phyloP scores from a whole-genome alignment of 345 rosid genomes.

The Eucalyptus polyanthemos region DNA sequence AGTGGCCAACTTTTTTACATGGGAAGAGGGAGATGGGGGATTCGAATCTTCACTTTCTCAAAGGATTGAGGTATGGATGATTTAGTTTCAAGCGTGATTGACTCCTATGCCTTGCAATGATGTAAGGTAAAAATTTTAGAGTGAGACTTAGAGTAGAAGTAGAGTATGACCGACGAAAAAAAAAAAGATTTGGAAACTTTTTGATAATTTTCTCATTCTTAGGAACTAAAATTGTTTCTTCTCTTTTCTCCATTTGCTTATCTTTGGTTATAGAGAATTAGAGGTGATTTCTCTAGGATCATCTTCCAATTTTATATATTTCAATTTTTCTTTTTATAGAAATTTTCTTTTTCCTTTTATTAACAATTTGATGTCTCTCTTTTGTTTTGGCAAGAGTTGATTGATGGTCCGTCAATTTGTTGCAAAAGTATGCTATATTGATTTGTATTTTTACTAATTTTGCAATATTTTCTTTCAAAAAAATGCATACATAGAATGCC shows the following conservation, averaged over 20 bases:
- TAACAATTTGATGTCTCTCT: background rate
- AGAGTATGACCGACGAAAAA: fast-evolving
- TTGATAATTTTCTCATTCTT: too few species aligned
- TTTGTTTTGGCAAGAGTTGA: background rate
- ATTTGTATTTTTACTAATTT: background rate
- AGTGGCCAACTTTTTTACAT: fast-evolving
- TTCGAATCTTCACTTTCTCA: too few species aligned
- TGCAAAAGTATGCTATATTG: background rate
- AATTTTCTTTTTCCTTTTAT: background rate
- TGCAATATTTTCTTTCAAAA: background rate
- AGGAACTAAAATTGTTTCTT: background rate
- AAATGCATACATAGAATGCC: background rate
- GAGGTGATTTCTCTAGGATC: background rate
- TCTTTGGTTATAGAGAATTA: background rate
- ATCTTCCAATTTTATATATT: background rate
- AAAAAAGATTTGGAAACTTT: fast-evolving
- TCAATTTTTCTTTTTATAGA: too few species aligned
- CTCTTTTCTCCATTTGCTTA: background rate
- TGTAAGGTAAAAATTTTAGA: fast-evolving
- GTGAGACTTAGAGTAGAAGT: fast-evolving
- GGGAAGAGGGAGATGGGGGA: fast-evolving
- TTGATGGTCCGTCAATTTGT: background rate
- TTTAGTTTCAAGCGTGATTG: fast-evolving
- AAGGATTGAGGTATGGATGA: fast-evolving
- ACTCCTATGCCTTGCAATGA: fast-evolving